Percentiles rank a stretch among this genome's conserved stretches.
These are phyloP conservation scores for Candida dendrica DNA, from an alignment of 805 yeast genomes.

Conservation along the genomic window DNA sequence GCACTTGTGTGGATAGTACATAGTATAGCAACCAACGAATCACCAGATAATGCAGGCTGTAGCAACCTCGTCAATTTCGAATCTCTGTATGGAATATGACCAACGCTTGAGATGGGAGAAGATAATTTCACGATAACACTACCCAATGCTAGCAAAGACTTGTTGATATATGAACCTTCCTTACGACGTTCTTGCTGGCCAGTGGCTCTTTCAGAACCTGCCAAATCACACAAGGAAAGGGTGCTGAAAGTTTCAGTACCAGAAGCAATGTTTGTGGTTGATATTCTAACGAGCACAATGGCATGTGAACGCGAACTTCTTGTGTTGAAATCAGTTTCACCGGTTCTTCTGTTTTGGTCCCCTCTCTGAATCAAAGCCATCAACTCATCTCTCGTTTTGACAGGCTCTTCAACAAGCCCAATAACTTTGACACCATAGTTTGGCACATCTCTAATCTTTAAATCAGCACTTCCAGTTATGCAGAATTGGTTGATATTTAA, in stretches of 20 bases:
- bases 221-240: conserved; percentile 85
- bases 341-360: conserved; percentile 67
- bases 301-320: conserved; percentile 92
- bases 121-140: conserved; percentile 80
- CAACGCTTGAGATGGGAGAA: conserved; percentile 27
- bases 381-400: conserved; percentile 51
- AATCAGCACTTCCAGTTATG: conserved; percentile 29
- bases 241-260: conserved; percentile 43
- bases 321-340: conserved; percentile 65
- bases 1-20: conserved; percentile 76
- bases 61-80: conserved; percentile 77
- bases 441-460: conserved; percentile 74
- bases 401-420: conserved; percentile 62
- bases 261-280: conserved; percentile 32
- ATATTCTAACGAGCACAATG: conserved; percentile 62
- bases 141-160: conserved; percentile 82
- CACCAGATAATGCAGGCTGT: conserved; percentile 89
- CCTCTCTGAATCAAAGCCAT: conserved; percentile 57
- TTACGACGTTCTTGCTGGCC: conserved; percentile 65
- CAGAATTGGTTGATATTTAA: conserved; percentile 30
- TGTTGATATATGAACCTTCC: conserved; percentile 91
- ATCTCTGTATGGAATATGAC: conserved; percentile 85
- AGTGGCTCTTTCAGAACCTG: conserved; percentile 91
- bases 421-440: conserved; percentile 64
- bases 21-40: conserved; percentile 72